Conservation (phyloP, 352 stramenopile genomes). For the Thraustotheca clavata region DNA sequence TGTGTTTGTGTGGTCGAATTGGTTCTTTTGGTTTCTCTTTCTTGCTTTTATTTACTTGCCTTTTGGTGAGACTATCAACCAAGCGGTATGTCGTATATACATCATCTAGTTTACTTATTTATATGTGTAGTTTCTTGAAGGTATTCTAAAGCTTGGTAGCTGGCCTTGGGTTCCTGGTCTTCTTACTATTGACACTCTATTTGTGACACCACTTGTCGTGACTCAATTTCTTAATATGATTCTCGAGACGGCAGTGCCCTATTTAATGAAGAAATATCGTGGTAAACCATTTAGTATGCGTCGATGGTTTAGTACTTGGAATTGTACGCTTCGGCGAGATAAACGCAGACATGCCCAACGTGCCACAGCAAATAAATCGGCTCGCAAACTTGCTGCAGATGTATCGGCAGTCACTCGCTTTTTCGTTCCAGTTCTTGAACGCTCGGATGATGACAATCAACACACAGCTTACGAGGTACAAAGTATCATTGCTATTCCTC, state of each 20-base stretch:
- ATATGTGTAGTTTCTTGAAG: constrained; percentile 7
- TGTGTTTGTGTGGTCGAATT: constrained; percentile 31
- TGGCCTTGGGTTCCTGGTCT: constrained; percentile 21
- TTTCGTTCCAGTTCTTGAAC: constrained; percentile 17
- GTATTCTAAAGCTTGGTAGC: neutral
- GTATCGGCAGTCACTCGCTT: constrained; percentile 16
- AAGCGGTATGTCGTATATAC: neutral
- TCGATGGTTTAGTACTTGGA: constrained; percentile 20
- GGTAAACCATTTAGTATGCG: constrained; percentile 12
- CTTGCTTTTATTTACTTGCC: constrained; percentile 28
- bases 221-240: constrained; percentile 28
- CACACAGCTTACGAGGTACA: constrained; percentile 23
- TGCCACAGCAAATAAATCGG: constrained; percentile 9
- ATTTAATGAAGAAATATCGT: constrained; percentile 21
- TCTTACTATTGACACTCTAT: constrained; percentile 26
- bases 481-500: neutral
- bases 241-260: constrained; percentile 25
- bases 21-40: constrained; percentile 30
- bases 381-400: constrained; percentile 13
- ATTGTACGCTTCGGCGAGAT: constrained; percentile 15
- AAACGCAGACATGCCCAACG: constrained; percentile 3
- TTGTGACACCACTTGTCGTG: constrained; percentile 28
- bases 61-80: constrained; percentile 22
- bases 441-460: constrained; percentile 22
- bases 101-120: neutral